Percentiles rank a stretch among this genome's conserved stretches.
Conservation (phyloP, 2,329 filamentous ascomycete genomes). For the Aspergillus nomiae region DNA sequence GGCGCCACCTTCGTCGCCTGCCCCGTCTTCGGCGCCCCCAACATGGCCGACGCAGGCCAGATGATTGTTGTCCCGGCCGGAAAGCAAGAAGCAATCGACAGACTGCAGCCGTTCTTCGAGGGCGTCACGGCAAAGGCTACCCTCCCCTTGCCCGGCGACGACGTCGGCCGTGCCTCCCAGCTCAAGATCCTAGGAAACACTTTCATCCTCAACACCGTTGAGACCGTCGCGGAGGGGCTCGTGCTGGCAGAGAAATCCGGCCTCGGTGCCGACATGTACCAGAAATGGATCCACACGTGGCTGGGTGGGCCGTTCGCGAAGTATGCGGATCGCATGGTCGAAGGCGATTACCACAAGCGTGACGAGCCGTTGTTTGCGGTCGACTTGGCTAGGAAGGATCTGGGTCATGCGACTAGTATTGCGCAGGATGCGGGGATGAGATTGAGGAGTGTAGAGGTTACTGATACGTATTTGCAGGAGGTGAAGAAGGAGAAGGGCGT, state of each 20-base stretch:
- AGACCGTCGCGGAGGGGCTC: constrained; percentile 76
- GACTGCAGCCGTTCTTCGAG: constrained; percentile 69
- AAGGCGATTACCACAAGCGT: constrained; percentile 74
- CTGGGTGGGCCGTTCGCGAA: constrained; percentile 75
- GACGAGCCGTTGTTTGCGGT: constrained; percentile 81
- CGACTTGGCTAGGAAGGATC: constrained; percentile 81
- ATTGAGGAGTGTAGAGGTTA: constrained; percentile 67
- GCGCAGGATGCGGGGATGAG: constrained; percentile 64
- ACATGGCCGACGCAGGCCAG: constrained; percentile 61
- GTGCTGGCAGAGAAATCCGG: constrained; percentile 79
- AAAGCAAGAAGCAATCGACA: constrained; percentile 59
- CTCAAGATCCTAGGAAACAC: constrained; percentile 86
- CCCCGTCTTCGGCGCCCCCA: constrained; percentile 52
- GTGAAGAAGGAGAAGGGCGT: constrained; percentile 71
- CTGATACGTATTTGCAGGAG: constrained; percentile 66
- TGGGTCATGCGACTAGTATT: constrained; percentile 69
- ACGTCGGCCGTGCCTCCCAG: constrained; percentile 67
- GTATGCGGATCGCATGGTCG: constrained; percentile 73
- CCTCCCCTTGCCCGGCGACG: constrained; percentile 72
- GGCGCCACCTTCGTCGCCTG: constrained; percentile 76
- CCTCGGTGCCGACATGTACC: constrained; percentile 68
- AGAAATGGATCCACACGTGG: constrained; percentile 70
- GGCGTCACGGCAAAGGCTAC: constrained; percentile 70
- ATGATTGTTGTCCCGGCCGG: constrained; percentile 76
- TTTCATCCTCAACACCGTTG: constrained; percentile 80